Evolutionary conservation across 2,329 filamentous ascomycete genomes (phyloP), one percentile per base, ranked within the genome.

Genomic region (Aspergillus intermedius): DNA sequence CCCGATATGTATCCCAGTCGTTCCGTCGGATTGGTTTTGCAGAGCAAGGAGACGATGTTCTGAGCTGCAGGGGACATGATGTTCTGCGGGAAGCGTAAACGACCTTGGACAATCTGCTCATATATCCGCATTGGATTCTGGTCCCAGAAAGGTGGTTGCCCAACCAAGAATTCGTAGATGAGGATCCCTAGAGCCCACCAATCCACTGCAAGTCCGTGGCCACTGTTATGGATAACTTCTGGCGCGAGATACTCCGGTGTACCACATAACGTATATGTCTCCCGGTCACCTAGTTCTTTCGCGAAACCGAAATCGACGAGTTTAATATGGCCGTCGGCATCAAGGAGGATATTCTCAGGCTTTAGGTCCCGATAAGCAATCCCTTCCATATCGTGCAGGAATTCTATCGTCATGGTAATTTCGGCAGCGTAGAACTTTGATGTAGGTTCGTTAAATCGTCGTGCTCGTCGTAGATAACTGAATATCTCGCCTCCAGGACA

Each of bases 181-280:
- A 85, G 68, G 53, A 85, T 84, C 22, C 82, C 82, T 51, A 84
- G 75, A 2, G 82, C 82, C 82, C 82, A 85, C 82, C 82, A 85
- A 66, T 85, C 82, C 35, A 85, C 82, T 32, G 82, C 81, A 42
- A 79, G 77, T 46, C 81, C 80, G 59, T 85, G 81, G 19, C 81
- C 79, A 66, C 68, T 82, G 64, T 84, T 84, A 50, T 80, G 74
- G 53, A 85, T 84, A 41, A 84, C 81, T 65, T 85, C 82, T 17
- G 82, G 82, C 3, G 82, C 82, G 17, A 85, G 75, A 62, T 85
- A 85, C 58, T 85, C 82, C 34, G 82, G 82, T 8, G 82, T 85
- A 35, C 82, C 82, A 59, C 82, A 84, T 30, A 84, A 72, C 4
- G 82, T 85, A 60, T 84, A 84, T 28, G 82, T 85, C 62, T 83